Evolutionary conservation across 2,329 filamentous ascomycete genomes (phyloP).

Genomic region (Arthroderma sp.): DNA sequence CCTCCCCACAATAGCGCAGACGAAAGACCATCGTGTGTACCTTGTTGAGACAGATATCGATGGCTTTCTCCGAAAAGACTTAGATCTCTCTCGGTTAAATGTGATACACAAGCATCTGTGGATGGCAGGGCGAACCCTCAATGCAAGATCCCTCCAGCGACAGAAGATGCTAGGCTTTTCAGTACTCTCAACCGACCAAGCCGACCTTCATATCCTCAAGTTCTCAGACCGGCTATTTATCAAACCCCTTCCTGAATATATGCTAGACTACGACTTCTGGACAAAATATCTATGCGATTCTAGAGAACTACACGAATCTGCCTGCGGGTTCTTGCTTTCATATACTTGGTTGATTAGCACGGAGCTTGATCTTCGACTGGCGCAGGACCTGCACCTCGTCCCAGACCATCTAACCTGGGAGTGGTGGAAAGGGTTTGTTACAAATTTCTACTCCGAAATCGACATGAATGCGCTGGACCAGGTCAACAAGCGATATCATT

Average conservation of each 20-base stretch:
- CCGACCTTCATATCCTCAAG: slow-evolving; percentile 18
- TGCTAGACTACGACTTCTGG: slow-evolving; percentile 16
- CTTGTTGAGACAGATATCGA: slow-evolving; percentile 7
- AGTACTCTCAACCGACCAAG: slow-evolving; percentile 16
- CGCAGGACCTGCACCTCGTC: slow-evolving; percentile 19
- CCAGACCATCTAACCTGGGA: slow-evolving; percentile 25
- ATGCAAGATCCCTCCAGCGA: slow-evolving; percentile 15
- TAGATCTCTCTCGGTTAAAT: slow-evolving; percentile 12
- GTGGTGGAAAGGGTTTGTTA: slow-evolving; percentile 25
- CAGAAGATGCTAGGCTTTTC: slow-evolving; percentile 12
- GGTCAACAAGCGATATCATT: slow-evolving; percentile 30
- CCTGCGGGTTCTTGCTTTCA: slow-evolving; percentile 28
- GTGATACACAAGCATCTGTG: slow-evolving; percentile 15
- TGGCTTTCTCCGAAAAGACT: slow-evolving; percentile 5
- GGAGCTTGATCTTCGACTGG: slow-evolving; percentile 28
- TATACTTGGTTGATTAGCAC: slow-evolving; percentile 30
- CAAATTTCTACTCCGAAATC: slow-evolving; percentile 17
- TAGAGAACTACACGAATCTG: slow-evolving; percentile 15
- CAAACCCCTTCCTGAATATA: slow-evolving; percentile 18
- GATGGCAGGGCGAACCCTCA: slow-evolving; percentile 15
- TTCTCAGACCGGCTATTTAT: slow-evolving; percentile 12
- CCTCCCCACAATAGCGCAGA: slow-evolving; percentile 7
- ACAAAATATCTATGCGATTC: slow-evolving; percentile 12
- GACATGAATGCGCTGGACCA: slow-evolving; percentile 18
- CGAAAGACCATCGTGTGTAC: slow-evolving; percentile 1